These are phyloP conservation scores for Alternaria infectoria DNA, from an alignment of 2,329 filamentous ascomycete genomes.

Conservation along the genomic window DNA sequence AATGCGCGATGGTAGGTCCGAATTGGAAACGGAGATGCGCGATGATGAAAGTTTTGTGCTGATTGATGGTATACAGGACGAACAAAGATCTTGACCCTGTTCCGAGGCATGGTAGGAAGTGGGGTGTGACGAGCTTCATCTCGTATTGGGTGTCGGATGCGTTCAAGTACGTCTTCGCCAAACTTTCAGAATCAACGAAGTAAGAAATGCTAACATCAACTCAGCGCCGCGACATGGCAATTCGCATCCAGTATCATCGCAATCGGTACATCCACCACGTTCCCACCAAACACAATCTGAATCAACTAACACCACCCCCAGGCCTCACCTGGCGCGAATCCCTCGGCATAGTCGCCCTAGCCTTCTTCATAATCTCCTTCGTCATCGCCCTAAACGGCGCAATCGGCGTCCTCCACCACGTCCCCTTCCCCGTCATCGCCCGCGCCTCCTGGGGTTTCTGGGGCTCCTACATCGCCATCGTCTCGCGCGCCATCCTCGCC, in stretches of 20 bases:
- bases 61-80: constrained; percentile 36
- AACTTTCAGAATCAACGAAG: background rate
- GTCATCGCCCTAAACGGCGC: constrained; percentile 69
- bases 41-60: background rate
- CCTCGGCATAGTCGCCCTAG: constrained; percentile 59
- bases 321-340: constrained; percentile 64
- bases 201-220: constrained; percentile 5
- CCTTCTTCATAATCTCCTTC: constrained; percentile 61
- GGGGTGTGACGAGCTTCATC: constrained; percentile 55
- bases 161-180: constrained; percentile 50
- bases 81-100: constrained; percentile 60
- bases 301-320: constrained; percentile 9
- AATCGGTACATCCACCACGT: constrained; percentile 30
- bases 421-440: constrained; percentile 63
- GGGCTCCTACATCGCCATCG: constrained; percentile 62
- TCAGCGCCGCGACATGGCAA: constrained; percentile 60
- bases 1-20: constrained; percentile 43
- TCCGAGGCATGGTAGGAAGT: constrained; percentile 52
- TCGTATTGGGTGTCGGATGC: constrained; percentile 62
- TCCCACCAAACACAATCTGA: too few species aligned
- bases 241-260: constrained; percentile 50
- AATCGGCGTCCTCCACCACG: constrained; percentile 54
- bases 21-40: background rate
- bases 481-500: constrained; percentile 61
- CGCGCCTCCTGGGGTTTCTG: constrained; percentile 65